Conservation (phyloP, 2,329 filamentous ascomycete species). For the Ceratocystiopsis sp. region DNA sequence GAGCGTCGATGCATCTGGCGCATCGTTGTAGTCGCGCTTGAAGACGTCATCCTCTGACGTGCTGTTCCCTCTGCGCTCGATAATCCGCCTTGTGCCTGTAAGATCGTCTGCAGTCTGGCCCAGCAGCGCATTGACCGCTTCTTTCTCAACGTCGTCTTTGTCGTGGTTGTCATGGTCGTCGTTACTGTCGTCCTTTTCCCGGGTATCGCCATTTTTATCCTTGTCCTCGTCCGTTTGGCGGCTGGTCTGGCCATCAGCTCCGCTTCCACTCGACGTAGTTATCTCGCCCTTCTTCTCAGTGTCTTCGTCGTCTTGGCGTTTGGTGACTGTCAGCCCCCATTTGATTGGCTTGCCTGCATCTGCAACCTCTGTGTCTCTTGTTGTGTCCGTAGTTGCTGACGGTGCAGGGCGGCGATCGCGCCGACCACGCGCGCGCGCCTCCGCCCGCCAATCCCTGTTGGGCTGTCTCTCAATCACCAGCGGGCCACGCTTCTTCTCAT, state of each 20-base stretch:
- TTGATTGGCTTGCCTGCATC: constrained; percentile 20
- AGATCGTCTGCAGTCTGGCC: constrained; percentile 4
- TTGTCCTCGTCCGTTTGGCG: too few relatives aligned
- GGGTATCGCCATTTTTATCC: too few relatives aligned
- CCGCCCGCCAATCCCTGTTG: constrained; percentile 17
- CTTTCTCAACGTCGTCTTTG: constrained; percentile 3
- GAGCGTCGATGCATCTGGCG: constrained; percentile 59
- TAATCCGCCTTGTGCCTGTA: constrained; percentile 7
- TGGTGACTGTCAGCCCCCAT: constrained; percentile 20
- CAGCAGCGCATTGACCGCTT: constrained; percentile 10
- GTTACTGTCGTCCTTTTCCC: too few relatives aligned
- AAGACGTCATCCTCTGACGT: constrained; percentile 54
- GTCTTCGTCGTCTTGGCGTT: constrained; percentile 6
- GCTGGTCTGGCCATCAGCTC: too few relatives aligned
- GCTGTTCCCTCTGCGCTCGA: constrained; percentile 16
- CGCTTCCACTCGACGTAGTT: background rate
- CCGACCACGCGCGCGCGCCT: constrained; percentile 12
- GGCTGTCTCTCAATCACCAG: constrained; percentile 13
- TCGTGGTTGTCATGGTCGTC: too few relatives aligned
- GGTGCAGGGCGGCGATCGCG: background rate
- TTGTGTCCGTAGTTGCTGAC: background rate
- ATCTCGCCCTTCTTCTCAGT: background rate
- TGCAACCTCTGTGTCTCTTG: constrained; percentile 12
- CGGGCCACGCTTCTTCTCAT: constrained; percentile 6
- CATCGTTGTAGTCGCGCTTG: constrained; percentile 47